Percentiles rank a stretch among this genome's conserved stretches.
These are phyloP conservation scores for Planoprotostelium fungivorum DNA, from an alignment of 78 protist species.

Conservation along the genomic window DNA sequence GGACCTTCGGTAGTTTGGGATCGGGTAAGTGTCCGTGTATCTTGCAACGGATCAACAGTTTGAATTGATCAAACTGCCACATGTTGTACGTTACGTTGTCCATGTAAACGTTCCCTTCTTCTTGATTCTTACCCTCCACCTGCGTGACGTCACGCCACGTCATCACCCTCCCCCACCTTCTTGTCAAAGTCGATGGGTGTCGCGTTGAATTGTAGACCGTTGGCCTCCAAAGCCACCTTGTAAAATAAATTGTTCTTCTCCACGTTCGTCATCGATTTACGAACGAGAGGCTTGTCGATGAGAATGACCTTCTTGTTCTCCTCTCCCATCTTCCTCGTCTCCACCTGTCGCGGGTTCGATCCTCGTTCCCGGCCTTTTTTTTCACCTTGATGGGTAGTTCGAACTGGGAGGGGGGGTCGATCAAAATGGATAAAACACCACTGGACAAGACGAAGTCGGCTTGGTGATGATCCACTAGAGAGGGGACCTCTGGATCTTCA, in stretches of 20 bases:
- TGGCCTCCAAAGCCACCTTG: conserved; percentile 36
- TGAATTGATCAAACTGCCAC: conserved; percentile 53
- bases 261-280: conserved; percentile 15
- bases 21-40: conserved; percentile 30
- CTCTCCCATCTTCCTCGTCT: not conserved
- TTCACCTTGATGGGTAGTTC: conserved; percentile 30
- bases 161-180: not conserved
- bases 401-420: conserved; percentile 13
- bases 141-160: not conserved
- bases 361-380: conserved; percentile 5
- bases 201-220: conserved; percentile 10
- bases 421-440: conserved; percentile 28
- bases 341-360: not conserved
- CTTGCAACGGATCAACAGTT: conserved; percentile 38
- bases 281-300: conserved; percentile 42
- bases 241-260: conserved; percentile 45
- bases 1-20: too few species aligned
- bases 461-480: too few species aligned
- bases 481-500: too few species aligned
- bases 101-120: not conserved
- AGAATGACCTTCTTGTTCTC: conserved; percentile 15
- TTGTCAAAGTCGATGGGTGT: conserved; percentile 25
- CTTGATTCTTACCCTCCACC: not conserved
- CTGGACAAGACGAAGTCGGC: conserved; percentile 34
- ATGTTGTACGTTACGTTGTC: conserved; percentile 35